Conservation (phyloP, 805 yeast genomes). For the Huiozyma naganishii region DNA sequence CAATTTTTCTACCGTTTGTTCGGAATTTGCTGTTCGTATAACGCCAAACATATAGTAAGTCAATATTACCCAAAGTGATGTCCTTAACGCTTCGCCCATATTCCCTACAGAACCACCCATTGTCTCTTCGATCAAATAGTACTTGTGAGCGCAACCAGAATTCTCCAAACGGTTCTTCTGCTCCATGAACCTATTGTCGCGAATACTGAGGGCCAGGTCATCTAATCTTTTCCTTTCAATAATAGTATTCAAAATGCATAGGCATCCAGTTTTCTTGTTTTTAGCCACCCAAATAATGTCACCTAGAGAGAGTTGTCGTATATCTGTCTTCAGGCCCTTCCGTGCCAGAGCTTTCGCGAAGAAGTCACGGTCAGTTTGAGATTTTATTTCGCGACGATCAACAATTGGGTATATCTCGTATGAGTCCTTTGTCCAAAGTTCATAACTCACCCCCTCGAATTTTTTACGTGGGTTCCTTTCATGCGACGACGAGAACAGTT, state of each 20-base stretch:
- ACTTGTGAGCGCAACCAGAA: slow-evolving; percentile 56
- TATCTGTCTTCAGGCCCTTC: slow-evolving; percentile 41
- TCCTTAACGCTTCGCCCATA: slow-evolving; percentile 57
- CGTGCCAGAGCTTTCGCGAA: slow-evolving; percentile 45
- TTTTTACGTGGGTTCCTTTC: slow-evolving; percentile 10
- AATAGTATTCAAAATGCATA: slow-evolving; percentile 69
- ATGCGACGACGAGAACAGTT: not conserved
- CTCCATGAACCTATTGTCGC: slow-evolving; percentile 81
- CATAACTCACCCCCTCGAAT: slow-evolving; percentile 20
- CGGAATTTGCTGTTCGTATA: slow-evolving; percentile 57
- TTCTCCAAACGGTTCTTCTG: slow-evolving; percentile 70
- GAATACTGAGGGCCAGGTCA: slow-evolving; percentile 71
- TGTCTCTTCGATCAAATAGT: slow-evolving; percentile 74
- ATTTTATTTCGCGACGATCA: slow-evolving; percentile 76
- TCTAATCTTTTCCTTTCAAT: slow-evolving; percentile 84
- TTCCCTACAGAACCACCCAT: slow-evolving; percentile 31
- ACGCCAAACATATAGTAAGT: slow-evolving; percentile 57
- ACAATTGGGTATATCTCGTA: slow-evolving; percentile 53
- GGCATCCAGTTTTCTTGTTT: slow-evolving; percentile 43
- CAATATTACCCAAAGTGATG: slow-evolving; percentile 63
- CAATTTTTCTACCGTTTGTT: slow-evolving; percentile 49
- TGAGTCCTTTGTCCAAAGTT: slow-evolving; percentile 49
- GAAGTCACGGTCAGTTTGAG: slow-evolving; percentile 56
- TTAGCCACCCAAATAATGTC: slow-evolving; percentile 86
- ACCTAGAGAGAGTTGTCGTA: slow-evolving; percentile 61